Conservation (phyloP, 495 filamentous ascomycete species). For the Lophiostoma macrostomum region DNA sequence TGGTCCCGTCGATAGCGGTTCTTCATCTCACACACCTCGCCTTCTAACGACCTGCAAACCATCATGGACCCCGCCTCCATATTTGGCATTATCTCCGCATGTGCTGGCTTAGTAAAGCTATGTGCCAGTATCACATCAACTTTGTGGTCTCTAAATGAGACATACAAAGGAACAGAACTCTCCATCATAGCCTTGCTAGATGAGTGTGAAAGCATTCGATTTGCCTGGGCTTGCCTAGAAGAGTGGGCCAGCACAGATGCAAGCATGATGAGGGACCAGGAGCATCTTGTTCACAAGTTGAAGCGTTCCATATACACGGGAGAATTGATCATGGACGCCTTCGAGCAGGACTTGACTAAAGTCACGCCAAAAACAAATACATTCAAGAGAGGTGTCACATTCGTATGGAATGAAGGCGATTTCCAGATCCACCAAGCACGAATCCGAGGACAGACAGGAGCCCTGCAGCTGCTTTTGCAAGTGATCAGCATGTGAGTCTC, state of each 20-base stretch:
- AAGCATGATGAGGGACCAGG: neutral
- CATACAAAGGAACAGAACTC: slow-evolving; percentile 13
- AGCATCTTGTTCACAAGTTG: slow-evolving; percentile 2
- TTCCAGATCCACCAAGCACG: slow-evolving; percentile 45
- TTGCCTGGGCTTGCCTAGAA: slow-evolving; percentile 14
- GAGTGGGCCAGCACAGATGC: neutral
- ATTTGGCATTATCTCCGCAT: neutral
- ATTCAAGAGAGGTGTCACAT: neutral
- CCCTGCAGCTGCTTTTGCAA: slow-evolving; percentile 22
- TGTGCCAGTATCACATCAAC: neutral
- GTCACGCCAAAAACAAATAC: neutral
- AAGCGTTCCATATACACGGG: slow-evolving; percentile 10
- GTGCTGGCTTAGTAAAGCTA: slow-evolving; percentile 2
- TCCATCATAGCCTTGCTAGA: slow-evolving; percentile 4
- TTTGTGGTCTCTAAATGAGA: slow-evolving; percentile 5
- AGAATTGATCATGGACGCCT: slow-evolving; percentile 9
- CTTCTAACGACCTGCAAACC: too few species aligned
- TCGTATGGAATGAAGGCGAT: slow-evolving; percentile 40
- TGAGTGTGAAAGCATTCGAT: slow-evolving; percentile 13
- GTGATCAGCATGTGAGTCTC: slow-evolving; percentile 14
- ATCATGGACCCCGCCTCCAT: slow-evolving; percentile 17
- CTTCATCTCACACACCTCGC: too few species aligned
- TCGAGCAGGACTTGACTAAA: slow-evolving; percentile 5
- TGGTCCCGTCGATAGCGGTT: too few species aligned
- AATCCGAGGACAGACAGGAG: slow-evolving; percentile 38